Conservation (phyloP, 2,329 filamentous ascomycete genomes). For the Penicillium brevicompactum region DNA sequence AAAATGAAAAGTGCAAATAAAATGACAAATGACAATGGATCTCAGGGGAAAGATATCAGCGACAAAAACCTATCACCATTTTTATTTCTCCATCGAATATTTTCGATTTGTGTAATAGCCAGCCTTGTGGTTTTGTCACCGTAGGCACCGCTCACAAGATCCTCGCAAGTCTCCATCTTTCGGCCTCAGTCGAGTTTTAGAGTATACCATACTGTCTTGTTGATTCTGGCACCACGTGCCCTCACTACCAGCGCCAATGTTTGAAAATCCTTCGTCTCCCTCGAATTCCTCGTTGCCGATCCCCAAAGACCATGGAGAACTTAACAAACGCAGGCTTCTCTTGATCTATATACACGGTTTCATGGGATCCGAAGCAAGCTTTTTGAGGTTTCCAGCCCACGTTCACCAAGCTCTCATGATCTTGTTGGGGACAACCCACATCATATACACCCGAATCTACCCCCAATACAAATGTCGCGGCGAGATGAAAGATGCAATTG, state of each 20-base stretch:
- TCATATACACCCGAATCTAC: neutral
- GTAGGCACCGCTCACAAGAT: too few species aligned
- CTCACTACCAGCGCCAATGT: neutral
- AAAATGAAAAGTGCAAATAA: neutral
- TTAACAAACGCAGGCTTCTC: neutral
- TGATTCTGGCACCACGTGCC: neutral
- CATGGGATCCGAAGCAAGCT: neutral
- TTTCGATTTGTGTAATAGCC: too few species aligned
- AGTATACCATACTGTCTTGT: too few species aligned
- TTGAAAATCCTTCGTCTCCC: neutral
- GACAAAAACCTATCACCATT: too few species aligned
- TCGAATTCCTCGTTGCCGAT: neutral
- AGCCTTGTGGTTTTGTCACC: too few species aligned
- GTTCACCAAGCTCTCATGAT: neutral
- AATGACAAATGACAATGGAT: too few species aligned
- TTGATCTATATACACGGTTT: neutral
- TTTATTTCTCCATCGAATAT: too few species aligned
- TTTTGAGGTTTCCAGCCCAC: neutral
- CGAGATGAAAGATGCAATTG: neutral
- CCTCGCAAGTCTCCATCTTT: too few species aligned
- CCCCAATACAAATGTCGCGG: neutral
- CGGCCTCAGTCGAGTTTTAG: too few species aligned
- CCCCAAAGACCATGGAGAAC: neutral
- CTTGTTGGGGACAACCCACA: neutral
- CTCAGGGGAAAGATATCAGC: too few species aligned